Conservation (phyloP, 768 basidiomycete genomes). For the Auriculariales sp. region DNA sequence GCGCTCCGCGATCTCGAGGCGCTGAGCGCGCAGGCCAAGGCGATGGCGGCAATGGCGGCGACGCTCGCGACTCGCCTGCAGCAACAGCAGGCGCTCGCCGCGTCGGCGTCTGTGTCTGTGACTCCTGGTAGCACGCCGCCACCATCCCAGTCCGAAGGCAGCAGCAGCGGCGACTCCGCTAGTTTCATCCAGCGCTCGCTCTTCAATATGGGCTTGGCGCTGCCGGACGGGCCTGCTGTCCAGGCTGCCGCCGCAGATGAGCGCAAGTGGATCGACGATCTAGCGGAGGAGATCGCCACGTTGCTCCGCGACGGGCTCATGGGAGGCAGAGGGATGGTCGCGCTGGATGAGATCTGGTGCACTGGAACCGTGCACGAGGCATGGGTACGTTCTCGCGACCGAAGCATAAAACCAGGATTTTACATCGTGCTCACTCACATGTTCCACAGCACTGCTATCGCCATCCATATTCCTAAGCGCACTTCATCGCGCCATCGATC, state of each 20-base stretch:
- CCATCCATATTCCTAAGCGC: slow-evolving; percentile 75
- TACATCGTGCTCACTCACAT: neutral
- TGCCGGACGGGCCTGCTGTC: slow-evolving; percentile 69
- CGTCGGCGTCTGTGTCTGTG: slow-evolving; percentile 2
- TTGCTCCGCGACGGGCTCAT: slow-evolving; percentile 60
- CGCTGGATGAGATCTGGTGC: slow-evolving; percentile 88
- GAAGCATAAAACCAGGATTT: too few relatives aligned
- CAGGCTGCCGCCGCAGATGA: slow-evolving; percentile 71
- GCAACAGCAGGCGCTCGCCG: slow-evolving; percentile 2
- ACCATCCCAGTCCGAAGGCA: slow-evolving; percentile 34
- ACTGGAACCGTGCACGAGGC: slow-evolving; percentile 91
- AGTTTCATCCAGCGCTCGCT: slow-evolving; percentile 81
- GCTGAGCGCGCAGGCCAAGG: slow-evolving; percentile 78
- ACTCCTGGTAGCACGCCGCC: slow-evolving; percentile 8
- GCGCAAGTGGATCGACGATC: slow-evolving; percentile 57
- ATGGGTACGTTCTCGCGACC: slow-evolving; percentile 43
- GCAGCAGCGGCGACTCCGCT: too few relatives aligned
- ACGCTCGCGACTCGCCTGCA: slow-evolving; percentile 60
- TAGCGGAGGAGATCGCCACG: slow-evolving; percentile 68
- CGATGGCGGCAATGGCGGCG: slow-evolving; percentile 83
- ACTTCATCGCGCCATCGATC: slow-evolving; percentile 46
- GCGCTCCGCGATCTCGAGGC: slow-evolving; percentile 82
- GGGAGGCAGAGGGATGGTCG: slow-evolving; percentile 66
- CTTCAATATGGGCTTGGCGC: slow-evolving; percentile 74
- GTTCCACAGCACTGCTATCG: slow-evolving; percentile 61